Evolutionary conservation across 2,329 filamentous ascomycete genomes (phyloP).

Genomic region (Ophioceras dolichostomum): DNA sequence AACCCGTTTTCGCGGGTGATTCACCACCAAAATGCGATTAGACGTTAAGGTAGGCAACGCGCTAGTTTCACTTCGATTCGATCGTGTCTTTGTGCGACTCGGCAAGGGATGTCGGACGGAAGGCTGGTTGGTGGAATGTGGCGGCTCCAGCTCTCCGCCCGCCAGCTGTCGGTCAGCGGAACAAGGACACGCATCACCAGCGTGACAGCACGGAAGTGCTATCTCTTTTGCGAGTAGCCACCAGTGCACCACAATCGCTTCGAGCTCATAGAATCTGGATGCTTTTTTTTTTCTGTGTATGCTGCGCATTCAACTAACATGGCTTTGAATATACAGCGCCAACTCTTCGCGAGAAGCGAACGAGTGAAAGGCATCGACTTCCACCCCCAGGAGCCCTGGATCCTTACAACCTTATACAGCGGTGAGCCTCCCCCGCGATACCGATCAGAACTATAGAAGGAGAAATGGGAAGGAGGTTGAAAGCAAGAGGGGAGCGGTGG

Average conservation of each 20-base stretch:
- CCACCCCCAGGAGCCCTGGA: constrained; percentile 93
- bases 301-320: constrained; percentile 16
- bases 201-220: too few relatives aligned
- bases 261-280: too few relatives aligned
- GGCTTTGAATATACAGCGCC: constrained; percentile 12
- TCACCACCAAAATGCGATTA: constrained; percentile 3
- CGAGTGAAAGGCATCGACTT: constrained; percentile 97
- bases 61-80: neutral
- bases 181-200: neutral
- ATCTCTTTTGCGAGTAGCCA: too few relatives aligned
- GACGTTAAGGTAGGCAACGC: constrained; percentile 3
- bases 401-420: constrained; percentile 89
- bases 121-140: constrained; percentile 1
- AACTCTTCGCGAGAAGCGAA: constrained; percentile 69
- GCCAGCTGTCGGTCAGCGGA: neutral
- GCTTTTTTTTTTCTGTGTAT: too few relatives aligned
- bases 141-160: neutral
- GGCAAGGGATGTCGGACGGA: neutral
- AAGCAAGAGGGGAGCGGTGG: neutral
- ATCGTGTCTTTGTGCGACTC: constrained; percentile 1
- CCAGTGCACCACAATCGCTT: too few relatives aligned
- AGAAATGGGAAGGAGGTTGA: neutral
- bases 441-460: neutral
- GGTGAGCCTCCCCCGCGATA: constrained; percentile 40
- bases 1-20: neutral